Conservation (phyloP, 2,329 filamentous ascomycete species). For the Penicillium aurantiogriseum region DNA sequence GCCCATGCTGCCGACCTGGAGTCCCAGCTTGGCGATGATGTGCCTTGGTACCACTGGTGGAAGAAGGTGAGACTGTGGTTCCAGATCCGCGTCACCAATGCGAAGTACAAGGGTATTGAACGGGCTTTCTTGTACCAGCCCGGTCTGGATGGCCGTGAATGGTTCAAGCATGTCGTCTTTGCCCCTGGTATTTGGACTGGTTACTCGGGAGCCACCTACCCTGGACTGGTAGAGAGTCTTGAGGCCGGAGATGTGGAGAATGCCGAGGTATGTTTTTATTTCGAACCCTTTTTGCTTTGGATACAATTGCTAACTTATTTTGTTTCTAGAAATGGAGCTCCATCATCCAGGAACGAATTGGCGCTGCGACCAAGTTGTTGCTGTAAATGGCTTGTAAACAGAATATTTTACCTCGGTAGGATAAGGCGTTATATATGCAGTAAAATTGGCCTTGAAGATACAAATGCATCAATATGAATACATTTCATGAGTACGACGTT, state of each 20-base stretch:
- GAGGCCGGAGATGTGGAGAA: constrained; percentile 50
- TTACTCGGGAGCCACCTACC: constrained; percentile 72
- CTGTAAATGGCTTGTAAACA: constrained; percentile 13
- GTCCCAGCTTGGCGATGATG: constrained; percentile 50
- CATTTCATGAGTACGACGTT: neutral
- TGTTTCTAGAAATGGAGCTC: constrained; percentile 40
- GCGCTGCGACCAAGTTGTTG: constrained; percentile 33
- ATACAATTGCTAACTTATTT: constrained; percentile 6
- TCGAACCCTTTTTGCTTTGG: neutral
- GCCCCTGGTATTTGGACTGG: constrained; percentile 90
- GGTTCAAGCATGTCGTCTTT: constrained; percentile 96
- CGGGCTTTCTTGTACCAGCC: constrained; percentile 71
- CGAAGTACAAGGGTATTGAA: constrained; percentile 80
- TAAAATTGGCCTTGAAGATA: neutral
- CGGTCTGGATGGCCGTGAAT: constrained; percentile 74
- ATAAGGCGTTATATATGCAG: neutral
- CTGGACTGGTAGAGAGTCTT: constrained; percentile 62
- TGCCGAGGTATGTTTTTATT: constrained; percentile 49
- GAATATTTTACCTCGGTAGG: neutral
- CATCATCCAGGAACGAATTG: constrained; percentile 40
- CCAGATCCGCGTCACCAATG: constrained; percentile 67
- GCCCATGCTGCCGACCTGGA: constrained; percentile 48
- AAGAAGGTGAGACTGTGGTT: constrained; percentile 63
- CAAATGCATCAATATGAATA: neutral
- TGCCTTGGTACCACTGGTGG: constrained; percentile 79